A percentile compares a stretch with the other conserved stretches of the same genome.
Evolutionary conservation across 306 rosid species (phyloP).

Genomic region (Carpinus fangiana): DNA sequence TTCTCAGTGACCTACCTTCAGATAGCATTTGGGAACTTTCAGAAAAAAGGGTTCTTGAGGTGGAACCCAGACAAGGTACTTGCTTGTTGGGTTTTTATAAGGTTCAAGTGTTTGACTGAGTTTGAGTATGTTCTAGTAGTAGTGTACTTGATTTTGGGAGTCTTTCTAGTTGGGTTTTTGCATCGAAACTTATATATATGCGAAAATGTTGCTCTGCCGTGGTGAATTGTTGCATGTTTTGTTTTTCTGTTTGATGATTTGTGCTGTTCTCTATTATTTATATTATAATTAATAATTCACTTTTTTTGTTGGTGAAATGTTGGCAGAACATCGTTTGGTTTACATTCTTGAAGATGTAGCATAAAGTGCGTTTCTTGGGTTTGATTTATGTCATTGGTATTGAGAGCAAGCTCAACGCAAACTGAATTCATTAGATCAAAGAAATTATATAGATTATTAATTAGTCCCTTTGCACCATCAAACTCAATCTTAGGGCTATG

Average conservation of each 20-base stretch:
- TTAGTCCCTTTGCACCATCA: neutral
- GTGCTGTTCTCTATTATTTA: no score
- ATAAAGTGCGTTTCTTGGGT: slow-evolving; percentile 9
- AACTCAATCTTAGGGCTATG: neutral
- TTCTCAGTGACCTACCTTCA: slow-evolving; percentile 78
- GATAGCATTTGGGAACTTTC: slow-evolving; percentile 51
- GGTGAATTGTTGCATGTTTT: neutral
- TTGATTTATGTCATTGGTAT: slow-evolving; percentile 10
- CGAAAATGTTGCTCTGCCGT: slow-evolving; percentile 1
- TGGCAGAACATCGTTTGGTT: neutral
- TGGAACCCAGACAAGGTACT: slow-evolving; percentile 41
- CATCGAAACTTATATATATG: neutral
- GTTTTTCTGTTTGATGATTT: neutral
- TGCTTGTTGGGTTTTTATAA: neutral
- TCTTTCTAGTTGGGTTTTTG: neutral
- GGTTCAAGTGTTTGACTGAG: neutral
- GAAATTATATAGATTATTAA: neutral
- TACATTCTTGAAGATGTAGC: neutral
- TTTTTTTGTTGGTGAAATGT: neutral
- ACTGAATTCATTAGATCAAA: neutral
- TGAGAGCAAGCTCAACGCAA: slow-evolving; percentile 9
- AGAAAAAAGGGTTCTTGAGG: slow-evolving; percentile 25
- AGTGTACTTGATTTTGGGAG: neutral
- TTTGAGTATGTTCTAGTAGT: neutral
- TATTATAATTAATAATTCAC: neutral